These are phyloP conservation scores for Ascosphaera pollenicola DNA, from an alignment of 2,329 filamentous ascomycete species.

Conservation along the genomic window DNA sequence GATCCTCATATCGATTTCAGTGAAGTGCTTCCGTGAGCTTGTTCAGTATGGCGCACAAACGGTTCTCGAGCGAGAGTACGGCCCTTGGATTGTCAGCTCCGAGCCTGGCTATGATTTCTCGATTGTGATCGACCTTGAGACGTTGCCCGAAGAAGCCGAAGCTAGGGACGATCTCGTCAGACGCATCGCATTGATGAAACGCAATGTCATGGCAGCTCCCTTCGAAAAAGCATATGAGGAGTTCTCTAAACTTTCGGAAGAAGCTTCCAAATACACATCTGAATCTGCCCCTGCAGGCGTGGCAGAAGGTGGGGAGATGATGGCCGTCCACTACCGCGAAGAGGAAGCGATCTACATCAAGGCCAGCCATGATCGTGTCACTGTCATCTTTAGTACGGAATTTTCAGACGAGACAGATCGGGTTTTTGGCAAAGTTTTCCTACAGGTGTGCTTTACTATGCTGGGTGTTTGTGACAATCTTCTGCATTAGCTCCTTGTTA, in stretches of 20 bases:
- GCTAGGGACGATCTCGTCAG: slow-evolving; percentile 67
- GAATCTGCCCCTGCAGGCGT: slow-evolving; percentile 87
- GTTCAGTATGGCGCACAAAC: slow-evolving; percentile 81
- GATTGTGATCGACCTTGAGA: slow-evolving; percentile 69
- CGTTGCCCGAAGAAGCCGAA: slow-evolving; percentile 64
- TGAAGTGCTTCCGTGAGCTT: slow-evolving; percentile 87
- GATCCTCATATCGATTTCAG: slow-evolving; percentile 82
- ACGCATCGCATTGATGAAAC: slow-evolving; percentile 79
- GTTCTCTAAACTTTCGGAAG: slow-evolving; percentile 65
- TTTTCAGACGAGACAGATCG: slow-evolving; percentile 96
- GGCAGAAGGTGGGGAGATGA: slow-evolving; percentile 72
- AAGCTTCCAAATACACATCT: slow-evolving; percentile 76
- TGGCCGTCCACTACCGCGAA: slow-evolving; percentile 94
- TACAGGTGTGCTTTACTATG: slow-evolving; percentile 32
- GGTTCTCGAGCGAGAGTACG: slow-evolving; percentile 87
- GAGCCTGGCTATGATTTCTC: slow-evolving; percentile 95
- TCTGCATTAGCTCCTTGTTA: slow-evolving; percentile 3
- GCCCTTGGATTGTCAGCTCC: slow-evolving; percentile 64
- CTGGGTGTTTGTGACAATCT: background rate
- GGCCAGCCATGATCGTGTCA: slow-evolving; percentile 89
- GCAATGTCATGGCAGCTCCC: slow-evolving; percentile 95
- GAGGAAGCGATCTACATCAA: slow-evolving; percentile 99
- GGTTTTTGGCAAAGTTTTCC: slow-evolving; percentile 93
- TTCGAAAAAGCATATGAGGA: slow-evolving; percentile 96
- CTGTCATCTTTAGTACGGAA: slow-evolving; percentile 95